Evolutionary conservation across 108 stramenopile genomes (phyloP).

Genomic region (Pseudonitzschia delicatissima): DNA sequence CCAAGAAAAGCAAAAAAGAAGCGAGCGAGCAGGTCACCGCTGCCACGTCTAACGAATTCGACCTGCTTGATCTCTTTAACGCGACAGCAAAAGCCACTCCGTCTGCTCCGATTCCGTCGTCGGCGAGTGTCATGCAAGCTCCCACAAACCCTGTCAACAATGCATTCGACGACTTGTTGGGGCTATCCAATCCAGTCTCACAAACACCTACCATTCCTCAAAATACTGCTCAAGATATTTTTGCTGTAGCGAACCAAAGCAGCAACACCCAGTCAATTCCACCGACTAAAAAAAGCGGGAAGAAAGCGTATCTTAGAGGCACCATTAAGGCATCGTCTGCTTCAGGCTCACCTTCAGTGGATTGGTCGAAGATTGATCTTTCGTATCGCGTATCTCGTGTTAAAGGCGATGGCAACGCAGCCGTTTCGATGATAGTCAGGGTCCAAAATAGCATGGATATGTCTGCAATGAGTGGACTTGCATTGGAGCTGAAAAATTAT

Average conservation of each 20-base stretch:
- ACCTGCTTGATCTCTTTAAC: conserved; percentile 46
- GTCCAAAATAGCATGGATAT: conserved; percentile 23
- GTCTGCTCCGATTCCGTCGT: background rate
- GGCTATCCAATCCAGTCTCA: conserved; percentile 40
- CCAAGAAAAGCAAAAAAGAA: conserved; percentile 24
- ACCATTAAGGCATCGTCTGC: conserved; percentile 32
- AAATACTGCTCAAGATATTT: conserved; percentile 5
- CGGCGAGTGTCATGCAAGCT: conserved; percentile 4
- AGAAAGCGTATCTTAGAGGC: conserved; percentile 23
- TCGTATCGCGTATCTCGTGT: conserved; percentile 25
- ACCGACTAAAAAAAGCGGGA: background rate
- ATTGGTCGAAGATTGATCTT: conserved; percentile 36
- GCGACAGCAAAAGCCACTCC: conserved; percentile 4
- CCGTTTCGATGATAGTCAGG: conserved; percentile 30
- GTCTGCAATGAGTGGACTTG: conserved; percentile 19
- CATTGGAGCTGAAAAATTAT: conserved; percentile 26
- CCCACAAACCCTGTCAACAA: conserved; percentile 44
- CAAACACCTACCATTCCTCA: conserved; percentile 9
- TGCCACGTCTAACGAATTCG: conserved; percentile 36
- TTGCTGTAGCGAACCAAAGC: background rate
- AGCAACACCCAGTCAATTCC: background rate
- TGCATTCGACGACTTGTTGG: conserved; percentile 81
- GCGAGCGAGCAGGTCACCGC: conserved; percentile 1
- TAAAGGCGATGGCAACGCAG: background rate
- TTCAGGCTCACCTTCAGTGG: conserved; percentile 27